These are phyloP conservation scores for Moesziomyces globuligerus DNA, from an alignment of 1,284 basidiomycete species.

Conservation along the genomic window DNA sequence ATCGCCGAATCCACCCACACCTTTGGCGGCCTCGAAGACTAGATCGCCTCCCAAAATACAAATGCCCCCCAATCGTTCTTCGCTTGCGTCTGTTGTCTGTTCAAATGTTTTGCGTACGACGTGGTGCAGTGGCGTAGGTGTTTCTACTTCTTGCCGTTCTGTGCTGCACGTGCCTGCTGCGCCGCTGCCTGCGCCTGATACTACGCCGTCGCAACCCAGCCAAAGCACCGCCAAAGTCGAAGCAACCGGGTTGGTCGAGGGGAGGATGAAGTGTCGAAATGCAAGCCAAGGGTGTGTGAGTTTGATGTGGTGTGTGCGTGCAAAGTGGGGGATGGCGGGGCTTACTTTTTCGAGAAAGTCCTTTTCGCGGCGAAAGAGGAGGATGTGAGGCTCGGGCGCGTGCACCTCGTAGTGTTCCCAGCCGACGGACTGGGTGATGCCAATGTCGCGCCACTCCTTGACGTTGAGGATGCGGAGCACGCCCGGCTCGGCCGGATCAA, in stretches of 20 bases:
- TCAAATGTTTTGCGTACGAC: neutral
- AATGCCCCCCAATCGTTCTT: too few relatives aligned
- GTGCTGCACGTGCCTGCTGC: slow-evolving; percentile 8
- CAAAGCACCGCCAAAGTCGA: too few relatives aligned
- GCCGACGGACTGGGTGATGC: slow-evolving; percentile 92
- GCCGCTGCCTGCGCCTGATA: slow-evolving; percentile 22
- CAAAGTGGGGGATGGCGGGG: neutral
- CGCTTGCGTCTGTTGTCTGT: neutral
- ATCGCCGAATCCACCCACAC: slow-evolving; percentile 22
- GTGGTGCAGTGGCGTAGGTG: neutral
- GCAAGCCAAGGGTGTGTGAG: too few relatives aligned
- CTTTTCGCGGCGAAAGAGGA: slow-evolving; percentile 70
- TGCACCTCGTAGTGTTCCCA: slow-evolving; percentile 99
- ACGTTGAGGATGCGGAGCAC: slow-evolving; percentile 84
- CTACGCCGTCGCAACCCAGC: too few relatives aligned
- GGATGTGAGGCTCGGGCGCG: slow-evolving; percentile 70
- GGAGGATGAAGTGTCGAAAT: neutral
- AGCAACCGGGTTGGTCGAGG: neutral
- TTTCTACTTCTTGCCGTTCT: slow-evolving; percentile 28
- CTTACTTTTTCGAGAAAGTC: slow-evolving; percentile 67
- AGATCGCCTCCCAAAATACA: too few relatives aligned
- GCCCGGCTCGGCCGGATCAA: slow-evolving; percentile 77
- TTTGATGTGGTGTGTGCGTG: too few relatives aligned
- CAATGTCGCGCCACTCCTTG: slow-evolving; percentile 92
- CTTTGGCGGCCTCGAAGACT: slow-evolving; percentile 31